Percentiles rank a stretch among this genome's conserved stretches.
Evolutionary conservation across 768 basidiomycete species (phyloP).

Genomic region (Rhodotorula paludigena): DNA sequence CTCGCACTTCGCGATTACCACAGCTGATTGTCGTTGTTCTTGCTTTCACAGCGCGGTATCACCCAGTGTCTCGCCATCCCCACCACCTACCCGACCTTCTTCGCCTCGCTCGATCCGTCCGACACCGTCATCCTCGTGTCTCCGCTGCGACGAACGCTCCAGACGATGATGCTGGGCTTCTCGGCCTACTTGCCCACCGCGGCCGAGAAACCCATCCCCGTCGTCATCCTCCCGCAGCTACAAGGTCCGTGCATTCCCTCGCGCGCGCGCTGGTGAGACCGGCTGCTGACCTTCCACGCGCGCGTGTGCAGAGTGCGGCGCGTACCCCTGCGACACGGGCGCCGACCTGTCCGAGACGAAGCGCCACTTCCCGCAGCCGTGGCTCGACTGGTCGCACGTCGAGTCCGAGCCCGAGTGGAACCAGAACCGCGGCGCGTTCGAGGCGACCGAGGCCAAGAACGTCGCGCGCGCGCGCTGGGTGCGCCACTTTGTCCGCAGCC

Average conservation of each 20-base stretch:
- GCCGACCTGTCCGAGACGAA: conserved; percentile 17
- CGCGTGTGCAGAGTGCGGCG: conserved; percentile 35
- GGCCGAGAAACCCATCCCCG: neutral
- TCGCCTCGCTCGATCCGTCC: conserved; percentile 11
- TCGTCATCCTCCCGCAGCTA: conserved; percentile 26
- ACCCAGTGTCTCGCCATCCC: conserved; percentile 30
- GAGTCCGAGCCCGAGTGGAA: conserved; percentile 28
- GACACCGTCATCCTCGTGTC: conserved; percentile 30
- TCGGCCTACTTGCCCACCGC: conserved; percentile 2
- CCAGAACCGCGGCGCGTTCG: conserved; percentile 23
- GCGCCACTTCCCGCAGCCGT: conserved; percentile 13
- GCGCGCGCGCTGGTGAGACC: too few relatives aligned
- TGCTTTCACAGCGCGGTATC: conserved; percentile 13
- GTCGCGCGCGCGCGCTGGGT: conserved; percentile 31
- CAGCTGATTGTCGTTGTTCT: too few relatives aligned
- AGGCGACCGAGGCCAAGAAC: conserved; percentile 25
- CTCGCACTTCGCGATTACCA: neutral
- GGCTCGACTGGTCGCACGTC: conserved; percentile 30
- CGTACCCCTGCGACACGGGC: conserved; percentile 27
- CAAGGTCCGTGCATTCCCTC: too few relatives aligned
- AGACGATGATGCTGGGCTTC: conserved; percentile 30
- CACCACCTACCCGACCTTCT: conserved; percentile 24
- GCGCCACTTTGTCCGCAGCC: conserved; percentile 12
- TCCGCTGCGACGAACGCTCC: conserved; percentile 36
- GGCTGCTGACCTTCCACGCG: too few relatives aligned